phyloP scores from a whole-genome alignment of 805 yeast genomes.

The Wickerhamiella cacticola region DNA sequence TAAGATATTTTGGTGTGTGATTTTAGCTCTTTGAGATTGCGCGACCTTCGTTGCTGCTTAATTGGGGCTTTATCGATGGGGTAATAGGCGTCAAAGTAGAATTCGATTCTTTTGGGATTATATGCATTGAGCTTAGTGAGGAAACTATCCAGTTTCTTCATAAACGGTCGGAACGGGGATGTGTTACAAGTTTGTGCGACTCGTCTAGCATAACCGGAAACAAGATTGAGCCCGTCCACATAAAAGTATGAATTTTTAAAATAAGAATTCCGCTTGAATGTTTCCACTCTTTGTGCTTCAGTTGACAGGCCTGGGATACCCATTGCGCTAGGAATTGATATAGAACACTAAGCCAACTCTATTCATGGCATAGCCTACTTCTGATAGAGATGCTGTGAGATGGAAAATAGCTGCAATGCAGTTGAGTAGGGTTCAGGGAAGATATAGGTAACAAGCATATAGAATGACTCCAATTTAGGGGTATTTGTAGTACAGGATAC shows the following conservation, averaged over 20 bases:
- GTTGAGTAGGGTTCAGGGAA: too few species aligned
- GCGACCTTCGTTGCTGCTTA: slow-evolving; percentile 1
- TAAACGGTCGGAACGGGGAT: neutral
- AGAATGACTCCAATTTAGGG: too few species aligned
- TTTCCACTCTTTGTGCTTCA: neutral
- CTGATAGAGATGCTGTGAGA: neutral
- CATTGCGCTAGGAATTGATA: too few species aligned
- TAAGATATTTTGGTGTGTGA: neutral
- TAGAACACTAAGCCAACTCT: too few species aligned
- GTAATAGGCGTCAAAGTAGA: slow-evolving; percentile 8
- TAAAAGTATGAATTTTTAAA: neutral
- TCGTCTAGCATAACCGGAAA: neutral
- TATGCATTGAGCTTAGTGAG: neutral
- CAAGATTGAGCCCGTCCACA: slow-evolving; percentile 7
- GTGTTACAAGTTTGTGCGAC: neutral
- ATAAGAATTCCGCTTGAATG: neutral
- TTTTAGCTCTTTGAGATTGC: slow-evolving; percentile 8
- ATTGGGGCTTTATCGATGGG: slow-evolving; percentile 4
- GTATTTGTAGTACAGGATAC: too few species aligned
- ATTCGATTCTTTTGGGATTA: neutral
- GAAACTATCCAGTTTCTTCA: neutral
- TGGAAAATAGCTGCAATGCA: neutral
- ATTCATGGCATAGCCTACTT: too few species aligned
- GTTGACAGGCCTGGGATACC: slow-evolving; percentile 9
- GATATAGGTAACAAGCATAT: too few species aligned